Conservation (phyloP, 495 filamentous ascomycete species). For the Tuber umbilicatum region DNA sequence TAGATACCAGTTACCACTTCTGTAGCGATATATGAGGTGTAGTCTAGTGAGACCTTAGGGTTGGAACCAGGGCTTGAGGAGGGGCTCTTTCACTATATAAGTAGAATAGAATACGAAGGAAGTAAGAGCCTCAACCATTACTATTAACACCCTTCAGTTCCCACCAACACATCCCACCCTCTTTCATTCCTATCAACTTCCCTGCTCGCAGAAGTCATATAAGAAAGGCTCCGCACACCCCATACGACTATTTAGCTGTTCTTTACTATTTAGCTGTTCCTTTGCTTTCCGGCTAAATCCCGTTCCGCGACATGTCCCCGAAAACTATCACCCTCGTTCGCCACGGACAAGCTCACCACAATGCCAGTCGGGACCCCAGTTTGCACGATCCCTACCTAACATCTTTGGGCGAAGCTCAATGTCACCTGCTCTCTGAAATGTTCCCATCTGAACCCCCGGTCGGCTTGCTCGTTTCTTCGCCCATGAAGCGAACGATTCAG, state of each 20-base stretch:
- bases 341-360: slow-evolving; percentile 68
- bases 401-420: slow-evolving; percentile 68
- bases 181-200: too few relatives aligned
- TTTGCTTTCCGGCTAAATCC: background rate
- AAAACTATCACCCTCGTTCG: slow-evolving; percentile 38
- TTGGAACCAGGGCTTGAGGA: too few relatives aligned
- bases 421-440: slow-evolving; percentile 51
- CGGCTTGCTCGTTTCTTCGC: slow-evolving; percentile 71
- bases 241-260: too few relatives aligned
- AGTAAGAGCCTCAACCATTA: too few relatives aligned
- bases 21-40: too few relatives aligned
- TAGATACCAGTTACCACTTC: too few relatives aligned
- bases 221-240: too few relatives aligned
- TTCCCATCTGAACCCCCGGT: slow-evolving; percentile 63
- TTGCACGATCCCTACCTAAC: slow-evolving; percentile 76
- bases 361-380: slow-evolving; percentile 67
- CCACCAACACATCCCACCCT: too few relatives aligned
- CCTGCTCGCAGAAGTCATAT: background rate
- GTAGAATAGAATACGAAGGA: too few relatives aligned
- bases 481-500: slow-evolving; percentile 74
- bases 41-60: too few relatives aligned
- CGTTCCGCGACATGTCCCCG: slow-evolving; percentile 16
- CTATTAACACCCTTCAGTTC: too few relatives aligned
- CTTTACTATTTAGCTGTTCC: background rate
- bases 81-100: too few relatives aligned